Conservation (phyloP, 257 asterid species). For the Solanum clarkiae region DNA sequence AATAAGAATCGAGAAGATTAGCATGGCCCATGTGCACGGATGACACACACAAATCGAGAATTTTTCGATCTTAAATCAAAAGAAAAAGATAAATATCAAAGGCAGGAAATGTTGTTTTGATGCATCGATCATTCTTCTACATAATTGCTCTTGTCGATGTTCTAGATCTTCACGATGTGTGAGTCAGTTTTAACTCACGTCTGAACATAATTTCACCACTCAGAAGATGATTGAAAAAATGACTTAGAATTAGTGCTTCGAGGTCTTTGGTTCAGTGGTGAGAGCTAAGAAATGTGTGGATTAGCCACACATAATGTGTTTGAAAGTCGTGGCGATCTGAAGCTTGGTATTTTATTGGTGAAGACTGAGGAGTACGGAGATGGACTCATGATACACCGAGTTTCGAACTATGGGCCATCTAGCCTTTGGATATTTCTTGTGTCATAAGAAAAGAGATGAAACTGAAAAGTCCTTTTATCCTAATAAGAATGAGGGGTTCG, state of each 20-base stretch:
- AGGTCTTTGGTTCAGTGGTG: not conserved
- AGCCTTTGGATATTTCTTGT: not conserved
- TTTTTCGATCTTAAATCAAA: not conserved
- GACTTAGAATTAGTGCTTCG: not conserved
- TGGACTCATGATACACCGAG: not conserved
- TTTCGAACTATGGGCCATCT: not conserved
- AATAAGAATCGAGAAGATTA: slow-evolving; percentile 12
- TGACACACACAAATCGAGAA: not conserved
- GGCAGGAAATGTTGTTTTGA: not conserved
- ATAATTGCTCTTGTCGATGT: not conserved
- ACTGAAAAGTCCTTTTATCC: not conserved
- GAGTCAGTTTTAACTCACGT: not conserved
- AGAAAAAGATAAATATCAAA: not conserved
- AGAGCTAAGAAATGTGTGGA: not conserved
- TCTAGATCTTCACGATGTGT: not conserved
- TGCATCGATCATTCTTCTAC: not conserved
- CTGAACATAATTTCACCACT: not conserved
- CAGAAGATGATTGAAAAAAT: not conserved
- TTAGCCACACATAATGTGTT: not conserved
- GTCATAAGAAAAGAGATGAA: not conserved
- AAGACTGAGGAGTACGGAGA: not conserved
- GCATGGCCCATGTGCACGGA: slow-evolving; percentile 27
- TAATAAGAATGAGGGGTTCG: not conserved
- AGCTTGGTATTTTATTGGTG: not conserved
- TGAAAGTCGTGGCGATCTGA: not conserved